phyloP scores from a whole-genome alignment of 1,284 basidiomycete genomes.

The Puccinia sorghi region DNA sequence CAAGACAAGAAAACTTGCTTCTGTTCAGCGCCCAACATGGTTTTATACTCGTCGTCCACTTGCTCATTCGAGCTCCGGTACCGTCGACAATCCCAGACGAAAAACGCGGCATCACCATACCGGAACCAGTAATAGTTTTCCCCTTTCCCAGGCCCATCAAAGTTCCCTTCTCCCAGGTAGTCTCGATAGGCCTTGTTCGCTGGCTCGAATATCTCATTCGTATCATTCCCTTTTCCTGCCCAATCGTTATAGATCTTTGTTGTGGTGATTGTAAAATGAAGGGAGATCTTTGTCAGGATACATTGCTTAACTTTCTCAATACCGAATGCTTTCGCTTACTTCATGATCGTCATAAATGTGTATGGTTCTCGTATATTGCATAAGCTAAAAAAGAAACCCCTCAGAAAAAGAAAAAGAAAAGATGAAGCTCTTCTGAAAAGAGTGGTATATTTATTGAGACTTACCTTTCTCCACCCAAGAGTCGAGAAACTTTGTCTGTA shows the following conservation, averaged over 20 bases:
- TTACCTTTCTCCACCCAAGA: conserved; percentile 67
- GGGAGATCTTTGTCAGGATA: neutral
- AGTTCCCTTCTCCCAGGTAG: conserved; percentile 39
- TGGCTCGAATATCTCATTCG: conserved; percentile 60
- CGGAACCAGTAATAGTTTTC: conserved; percentile 53
- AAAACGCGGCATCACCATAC: conserved; percentile 40
- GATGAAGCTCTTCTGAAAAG: conserved; percentile 39
- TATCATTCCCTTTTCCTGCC: conserved; percentile 65
- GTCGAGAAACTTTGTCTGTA: conserved; percentile 70
- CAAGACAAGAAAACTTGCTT: conserved; percentile 68
- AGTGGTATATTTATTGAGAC: conserved; percentile 65
- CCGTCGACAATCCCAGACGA: conserved; percentile 49
- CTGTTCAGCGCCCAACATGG: conserved; percentile 74
- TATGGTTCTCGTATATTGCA: conserved; percentile 62
- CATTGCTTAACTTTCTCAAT: neutral
- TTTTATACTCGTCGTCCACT: conserved; percentile 58
- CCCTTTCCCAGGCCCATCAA: conserved; percentile 44
- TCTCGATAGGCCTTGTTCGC: conserved; percentile 45
- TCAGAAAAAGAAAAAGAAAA: neutral
- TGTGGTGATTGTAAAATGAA: neutral
- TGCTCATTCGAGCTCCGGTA: conserved; percentile 56
- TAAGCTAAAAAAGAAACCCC: conserved; percentile 15
- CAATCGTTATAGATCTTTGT: conserved; percentile 68
- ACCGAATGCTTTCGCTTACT: conserved; percentile 57
- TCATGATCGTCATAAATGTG: conserved; percentile 72